These are phyloP conservation scores for Alternaria brassicicola DNA, from an alignment of 2,329 filamentous ascomycete species.

Conservation along the genomic window DNA sequence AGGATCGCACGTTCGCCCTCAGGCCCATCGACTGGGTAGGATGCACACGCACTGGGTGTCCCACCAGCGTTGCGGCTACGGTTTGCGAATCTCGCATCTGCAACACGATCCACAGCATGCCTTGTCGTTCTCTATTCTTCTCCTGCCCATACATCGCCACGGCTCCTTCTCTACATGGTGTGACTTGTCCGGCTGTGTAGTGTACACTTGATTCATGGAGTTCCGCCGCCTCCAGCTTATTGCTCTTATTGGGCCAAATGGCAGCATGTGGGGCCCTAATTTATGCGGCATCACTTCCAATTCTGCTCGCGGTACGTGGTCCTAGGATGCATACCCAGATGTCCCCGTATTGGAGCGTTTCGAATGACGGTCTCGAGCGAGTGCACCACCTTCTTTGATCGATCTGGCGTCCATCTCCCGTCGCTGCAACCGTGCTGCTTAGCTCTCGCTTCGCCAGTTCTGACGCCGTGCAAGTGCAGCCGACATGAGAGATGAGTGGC, in stretches of 20 bases:
- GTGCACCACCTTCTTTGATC: slow-evolving; percentile 12
- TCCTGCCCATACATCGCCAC: background rate
- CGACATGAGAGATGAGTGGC: slow-evolving; percentile 4
- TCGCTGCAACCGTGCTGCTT: slow-evolving; percentile 3
- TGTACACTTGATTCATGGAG: slow-evolving; percentile 3
- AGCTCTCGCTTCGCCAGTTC: slow-evolving; percentile 2
- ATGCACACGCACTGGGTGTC: background rate
- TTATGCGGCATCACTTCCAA: slow-evolving; percentile 14
- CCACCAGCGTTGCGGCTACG: slow-evolving; percentile 7
- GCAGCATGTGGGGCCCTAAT: slow-evolving; percentile 19
- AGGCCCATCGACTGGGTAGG: background rate
- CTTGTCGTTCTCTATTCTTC: background rate
- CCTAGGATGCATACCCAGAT: background rate
- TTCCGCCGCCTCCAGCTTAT: background rate
- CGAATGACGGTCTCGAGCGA: slow-evolving; percentile 4
- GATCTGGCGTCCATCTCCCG: slow-evolving; percentile 4
- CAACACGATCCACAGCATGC: slow-evolving; percentile 1
- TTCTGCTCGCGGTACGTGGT: slow-evolving; percentile 4
- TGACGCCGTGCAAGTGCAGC: slow-evolving; percentile 1
- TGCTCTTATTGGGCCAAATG: slow-evolving; percentile 7
- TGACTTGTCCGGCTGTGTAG: background rate
- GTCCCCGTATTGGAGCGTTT: slow-evolving; percentile 8
- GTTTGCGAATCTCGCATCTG: background rate
- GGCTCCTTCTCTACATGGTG: slow-evolving; percentile 2
- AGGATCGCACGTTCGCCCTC: background rate